Evolutionary conservation across 2,329 filamentous ascomycete species (phyloP), one percentile per base, ranked within the genome.

Genomic region (Berkeleyomyces rouxiae): DNA sequence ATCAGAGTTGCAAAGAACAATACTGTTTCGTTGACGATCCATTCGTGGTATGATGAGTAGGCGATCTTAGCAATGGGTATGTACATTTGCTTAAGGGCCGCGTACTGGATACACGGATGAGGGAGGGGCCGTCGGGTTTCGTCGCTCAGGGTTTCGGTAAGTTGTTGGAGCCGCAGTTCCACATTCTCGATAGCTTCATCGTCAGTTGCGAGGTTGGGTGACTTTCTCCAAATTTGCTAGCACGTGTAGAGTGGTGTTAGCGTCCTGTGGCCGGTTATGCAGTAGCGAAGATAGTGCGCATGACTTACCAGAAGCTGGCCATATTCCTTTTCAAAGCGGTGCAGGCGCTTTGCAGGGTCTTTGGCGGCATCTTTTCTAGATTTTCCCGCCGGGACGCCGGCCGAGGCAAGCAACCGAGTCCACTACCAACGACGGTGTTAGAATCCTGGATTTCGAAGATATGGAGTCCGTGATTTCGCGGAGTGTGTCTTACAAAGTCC

Each of bases 71-170:
- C 88, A 66, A 97, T 85, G 10, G 88, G 87, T 3, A 90, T 84
- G 72, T 95, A 99, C 60, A 96, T 87, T 72, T 95, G 89, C 68
- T 91, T 89, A 61, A 84, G 82, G 43, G 90, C 84, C 65, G 89
- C 88, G 74, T 92, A 96, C 68, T 86, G 81, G 44, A 97, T 88
- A 75, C 93, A 99, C 3, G 91, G 87, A 73, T 97, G 92, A 5
- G 92, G 92, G 36, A 90, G 81, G 4, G 91, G 90, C 51, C 90
- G 85, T 67, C 90, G 87, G 65, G 88, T 88, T 75, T 97, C 92
- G 75, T 96, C 90, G 74, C 83, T 86, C 67, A 97, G 84, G 69
- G 95, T 85, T 67, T 79, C 80, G 67, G 81, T 84, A 49, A 86
- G 78, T 68, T 84, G 81, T 67, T 84, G 82, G 36, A 86, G 79